Base-by-base conservation (phyloP, 352 stramenopile species). In the Globisporangium spiculum region DNA sequence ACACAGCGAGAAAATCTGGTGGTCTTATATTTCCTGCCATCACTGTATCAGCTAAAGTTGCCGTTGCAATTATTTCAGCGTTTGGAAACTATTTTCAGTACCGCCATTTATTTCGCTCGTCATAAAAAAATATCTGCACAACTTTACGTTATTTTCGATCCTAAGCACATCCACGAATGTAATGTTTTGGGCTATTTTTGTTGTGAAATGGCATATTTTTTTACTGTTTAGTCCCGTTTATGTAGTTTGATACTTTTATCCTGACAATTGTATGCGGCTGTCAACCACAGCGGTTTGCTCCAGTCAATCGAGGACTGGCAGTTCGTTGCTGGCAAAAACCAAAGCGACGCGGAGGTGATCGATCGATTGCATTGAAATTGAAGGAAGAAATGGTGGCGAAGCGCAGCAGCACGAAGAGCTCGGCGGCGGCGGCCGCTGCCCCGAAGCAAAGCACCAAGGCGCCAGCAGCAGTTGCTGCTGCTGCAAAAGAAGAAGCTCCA, bases 341-440 rank as follows among this genome's bases (percentile, higher is more conserved):
- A 46, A 58, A 58, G 24, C 52, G 52, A 22, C 52, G 52, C 38
- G 38, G 38, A 18, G 38, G 38, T 18, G 38, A 18, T 41, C 38
- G 38, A 18, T 46, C 14, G 36, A 48, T 48, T 58, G 53, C 27
- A 4, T 32, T 32, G 30, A 4, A 16, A 38, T 32, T 59, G 34
- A 41, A 38, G 26, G 34, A 32, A 26, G 34, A 60, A 59, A 60
- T 91, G 83, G 81, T 38, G 27, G 62, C 27, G 32, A 60, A 67
- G 62, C 62, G 62, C 62, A 60, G 20, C 62, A 48, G 18, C 41
- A 36, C 62, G 50, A 67, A 67, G 62, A 67, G 48, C 62, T 53
- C 36, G 6, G 32, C 34, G 57, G 30, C 48, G 48, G 30, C 32
- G 50, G 30, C 34, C 9, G 4, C 30, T 8, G 9, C n/a, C 1